Conservation (phyloP, 75 land plant species). For the Sequoiadendron giganteum region DNA sequence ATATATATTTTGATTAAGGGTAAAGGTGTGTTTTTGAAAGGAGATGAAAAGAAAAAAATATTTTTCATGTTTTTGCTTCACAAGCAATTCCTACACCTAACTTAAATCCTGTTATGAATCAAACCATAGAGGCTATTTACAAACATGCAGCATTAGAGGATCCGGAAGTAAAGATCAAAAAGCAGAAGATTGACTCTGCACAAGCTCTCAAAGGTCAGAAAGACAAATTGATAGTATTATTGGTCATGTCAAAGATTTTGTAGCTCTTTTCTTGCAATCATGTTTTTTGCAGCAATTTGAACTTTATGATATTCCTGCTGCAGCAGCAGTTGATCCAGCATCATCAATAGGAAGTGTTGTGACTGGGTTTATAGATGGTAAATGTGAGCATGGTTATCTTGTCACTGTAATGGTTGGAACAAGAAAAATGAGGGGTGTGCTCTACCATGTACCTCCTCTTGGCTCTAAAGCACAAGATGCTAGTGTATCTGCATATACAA, state of each 20-base stretch:
- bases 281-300: neutral
- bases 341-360: slow-evolving; percentile 36
- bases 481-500: slow-evolving; percentile 2
- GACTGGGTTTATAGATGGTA: slow-evolving; percentile 70
- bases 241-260: neutral
- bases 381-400: slow-evolving; percentile 78
- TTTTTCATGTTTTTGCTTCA: neutral
- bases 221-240: neutral
- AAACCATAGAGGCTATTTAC: slow-evolving; percentile 5
- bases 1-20: slow-evolving; percentile 14
- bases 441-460: slow-evolving; percentile 56
- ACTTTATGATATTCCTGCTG: neutral
- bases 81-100: slow-evolving; percentile 4
- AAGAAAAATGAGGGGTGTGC: slow-evolving; percentile 65
- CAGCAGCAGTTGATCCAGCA: slow-evolving; percentile 4
- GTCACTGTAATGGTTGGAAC: slow-evolving; percentile 69
- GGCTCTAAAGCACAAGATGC: slow-evolving; percentile 7
- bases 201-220: slow-evolving; percentile 10
- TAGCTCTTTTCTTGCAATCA: neutral
- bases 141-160: slow-evolving; percentile 1
- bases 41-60: neutral
- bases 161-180: neutral
- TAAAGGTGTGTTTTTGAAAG: neutral
- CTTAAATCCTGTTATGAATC: neutral
- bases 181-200: slow-evolving; percentile 8